phyloP scores from a whole-genome alignment of 305 asterid genomes.

The Fraxinus ornus region DNA sequence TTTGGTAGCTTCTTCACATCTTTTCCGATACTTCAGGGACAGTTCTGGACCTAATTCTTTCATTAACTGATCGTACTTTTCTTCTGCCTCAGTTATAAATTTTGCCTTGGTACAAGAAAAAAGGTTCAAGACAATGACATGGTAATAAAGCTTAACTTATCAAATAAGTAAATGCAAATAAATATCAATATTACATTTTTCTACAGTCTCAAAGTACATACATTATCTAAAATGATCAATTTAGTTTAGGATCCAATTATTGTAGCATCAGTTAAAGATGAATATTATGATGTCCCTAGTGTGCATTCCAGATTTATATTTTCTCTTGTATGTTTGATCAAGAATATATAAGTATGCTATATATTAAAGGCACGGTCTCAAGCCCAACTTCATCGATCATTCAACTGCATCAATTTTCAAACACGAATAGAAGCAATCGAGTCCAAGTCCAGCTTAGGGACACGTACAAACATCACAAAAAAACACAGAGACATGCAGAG shows the following conservation, averaged over 20 bases:
- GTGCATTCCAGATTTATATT: neutral
- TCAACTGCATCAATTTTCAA: neutral
- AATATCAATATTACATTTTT: neutral
- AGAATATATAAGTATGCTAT: neutral
- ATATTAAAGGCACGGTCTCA: neutral
- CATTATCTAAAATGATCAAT: neutral
- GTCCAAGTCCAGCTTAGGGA: neutral
- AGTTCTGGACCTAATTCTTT: slow-evolving; percentile 59
- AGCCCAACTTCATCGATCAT: neutral
- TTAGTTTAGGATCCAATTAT: neutral
- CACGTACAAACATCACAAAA: neutral
- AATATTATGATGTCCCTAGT: neutral
- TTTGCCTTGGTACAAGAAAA: slow-evolving; percentile 51
- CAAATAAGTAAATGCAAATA: neutral
- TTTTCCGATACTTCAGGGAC: slow-evolving; percentile 50
- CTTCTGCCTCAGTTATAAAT: slow-evolving; percentile 72
- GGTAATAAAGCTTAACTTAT: neutral
- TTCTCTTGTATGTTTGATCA: neutral
- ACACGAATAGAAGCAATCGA: neutral
- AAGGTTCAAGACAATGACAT: neutral
- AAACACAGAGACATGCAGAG: neutral
- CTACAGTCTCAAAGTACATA: neutral
- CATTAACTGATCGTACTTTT: slow-evolving; percentile 52
- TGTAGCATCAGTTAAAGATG: neutral
- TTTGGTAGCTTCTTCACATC: slow-evolving; percentile 92